Conservation (phyloP, 352 stramenopile species). For the Globisporangium spiculum region DNA sequence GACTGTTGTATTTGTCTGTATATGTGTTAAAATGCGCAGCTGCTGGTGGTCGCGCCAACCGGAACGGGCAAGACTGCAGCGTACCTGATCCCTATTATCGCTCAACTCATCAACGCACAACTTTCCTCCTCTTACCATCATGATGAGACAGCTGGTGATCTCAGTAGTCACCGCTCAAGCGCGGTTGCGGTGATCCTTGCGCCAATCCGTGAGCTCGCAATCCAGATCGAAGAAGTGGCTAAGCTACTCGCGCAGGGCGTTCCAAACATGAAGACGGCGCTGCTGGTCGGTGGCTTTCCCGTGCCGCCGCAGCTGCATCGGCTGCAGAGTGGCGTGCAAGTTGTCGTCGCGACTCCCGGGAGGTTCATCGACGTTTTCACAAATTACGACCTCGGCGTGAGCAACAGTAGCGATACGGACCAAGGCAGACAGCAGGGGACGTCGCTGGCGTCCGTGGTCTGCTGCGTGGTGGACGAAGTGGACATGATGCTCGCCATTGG, state of each 20-base stretch:
- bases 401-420: background rate
- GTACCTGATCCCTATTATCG: slow-evolving; percentile 57
- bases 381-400: background rate
- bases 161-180: background rate
- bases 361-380: slow-evolving; percentile 52
- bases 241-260: slow-evolving; percentile 62
- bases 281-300: slow-evolving; percentile 62
- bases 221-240: slow-evolving; percentile 64
- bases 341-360: slow-evolving; percentile 66
- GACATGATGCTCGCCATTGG: slow-evolving; percentile 69
- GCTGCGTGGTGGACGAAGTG: slow-evolving; percentile 72
- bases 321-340: slow-evolving; percentile 47
- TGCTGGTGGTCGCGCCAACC: slow-evolving; percentile 58
- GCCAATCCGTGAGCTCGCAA: slow-evolving; percentile 67
- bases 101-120: slow-evolving; percentile 27
- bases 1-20: background rate
- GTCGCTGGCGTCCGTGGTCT: slow-evolving; percentile 32
- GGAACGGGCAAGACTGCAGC: slow-evolving; percentile 71
- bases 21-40: slow-evolving; percentile 20
- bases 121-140: background rate
- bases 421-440: background rate
- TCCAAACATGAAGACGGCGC: slow-evolving; percentile 57
- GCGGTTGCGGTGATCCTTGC: slow-evolving; percentile 47
- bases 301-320: slow-evolving; percentile 69
- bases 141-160: too few relatives aligned